These are phyloP conservation scores for Musa acuminata DNA, from an alignment of 176 grass and related monocot species.

Conservation along the genomic window DNA sequence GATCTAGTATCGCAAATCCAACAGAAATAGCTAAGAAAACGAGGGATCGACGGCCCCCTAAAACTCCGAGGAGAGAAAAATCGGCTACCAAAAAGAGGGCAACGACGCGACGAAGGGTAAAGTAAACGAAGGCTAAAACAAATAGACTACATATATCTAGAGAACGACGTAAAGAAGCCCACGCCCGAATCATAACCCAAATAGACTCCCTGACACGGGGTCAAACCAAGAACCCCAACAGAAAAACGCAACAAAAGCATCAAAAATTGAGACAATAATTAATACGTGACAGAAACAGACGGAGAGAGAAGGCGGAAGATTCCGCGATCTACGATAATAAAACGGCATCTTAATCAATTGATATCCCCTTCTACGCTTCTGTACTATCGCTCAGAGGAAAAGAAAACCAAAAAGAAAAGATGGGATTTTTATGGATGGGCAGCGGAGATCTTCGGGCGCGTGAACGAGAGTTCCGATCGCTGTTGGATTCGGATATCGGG, in stretches of 20 bases:
- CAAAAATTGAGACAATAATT: too few species aligned
- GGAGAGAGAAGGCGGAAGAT: too few species aligned
- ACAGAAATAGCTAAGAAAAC: too few species aligned
- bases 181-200: slow-evolving; percentile 6
- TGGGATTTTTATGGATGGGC: background rate
- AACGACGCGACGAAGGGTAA: background rate
- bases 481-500: background rate
- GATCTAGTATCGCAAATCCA: too few species aligned
- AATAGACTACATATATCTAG: background rate
- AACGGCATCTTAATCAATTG: too few species aligned
- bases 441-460: too few species aligned
- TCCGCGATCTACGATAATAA: too few species aligned
- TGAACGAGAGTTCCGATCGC: background rate
- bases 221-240: background rate
- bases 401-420: background rate
- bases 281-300: too few species aligned
- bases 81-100: background rate
- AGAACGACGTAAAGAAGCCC: background rate
- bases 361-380: too few species aligned
- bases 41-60: background rate
- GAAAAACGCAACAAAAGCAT: too few species aligned
- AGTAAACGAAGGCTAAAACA: background rate
- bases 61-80: background rate
- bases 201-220: background rate
- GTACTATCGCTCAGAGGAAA: too few species aligned